phyloP scores from a whole-genome alignment of 257 asterid genomes.

The Salvia miltiorrhiza region DNA sequence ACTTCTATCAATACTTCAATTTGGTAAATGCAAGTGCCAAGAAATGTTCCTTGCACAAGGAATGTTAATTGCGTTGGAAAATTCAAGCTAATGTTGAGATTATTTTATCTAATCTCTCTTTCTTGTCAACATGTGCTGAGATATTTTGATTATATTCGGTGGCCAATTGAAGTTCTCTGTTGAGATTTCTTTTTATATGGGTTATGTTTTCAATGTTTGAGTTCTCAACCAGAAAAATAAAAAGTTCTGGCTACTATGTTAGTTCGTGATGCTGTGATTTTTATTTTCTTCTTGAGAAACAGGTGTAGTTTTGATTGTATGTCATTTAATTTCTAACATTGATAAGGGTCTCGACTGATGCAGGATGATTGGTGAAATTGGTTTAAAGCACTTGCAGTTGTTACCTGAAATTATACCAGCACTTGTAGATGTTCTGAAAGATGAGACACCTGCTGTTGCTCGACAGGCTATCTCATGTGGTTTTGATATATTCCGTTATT shows the following conservation, averaged over 20 bases:
- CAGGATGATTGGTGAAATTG: constrained; percentile 83
- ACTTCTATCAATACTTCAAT: not conserved
- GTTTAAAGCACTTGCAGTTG: constrained; percentile 66
- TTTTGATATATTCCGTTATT: constrained; percentile 63
- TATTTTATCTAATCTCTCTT: too few relatives aligned
- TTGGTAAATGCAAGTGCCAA: not conserved
- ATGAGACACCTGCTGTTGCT: constrained; percentile 89
- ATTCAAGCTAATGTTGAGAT: too few relatives aligned
- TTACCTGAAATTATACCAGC: constrained; percentile 83
- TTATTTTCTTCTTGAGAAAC: not conserved
- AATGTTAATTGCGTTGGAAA: not conserved
- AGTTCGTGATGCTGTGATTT: not conserved
- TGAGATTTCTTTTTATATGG: too few relatives aligned
- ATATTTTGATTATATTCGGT: too few relatives aligned
- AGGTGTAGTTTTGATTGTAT: not conserved
- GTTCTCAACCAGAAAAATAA: not conserved
- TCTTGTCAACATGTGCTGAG: too few relatives aligned
- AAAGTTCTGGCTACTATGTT: not conserved
- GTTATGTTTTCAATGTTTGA: not conserved
- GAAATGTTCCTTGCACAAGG: not conserved
- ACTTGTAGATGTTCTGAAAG: constrained; percentile 60
- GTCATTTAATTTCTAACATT: not conserved
- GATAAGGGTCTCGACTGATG: constrained; percentile 14
- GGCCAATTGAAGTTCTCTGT: too few relatives aligned
- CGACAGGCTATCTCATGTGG: constrained; percentile 88